Evolutionary conservation across 495 filamentous ascomycete species (phyloP), one percentile per base, ranked within the genome.

Genomic region (Neurospora africana): DNA sequence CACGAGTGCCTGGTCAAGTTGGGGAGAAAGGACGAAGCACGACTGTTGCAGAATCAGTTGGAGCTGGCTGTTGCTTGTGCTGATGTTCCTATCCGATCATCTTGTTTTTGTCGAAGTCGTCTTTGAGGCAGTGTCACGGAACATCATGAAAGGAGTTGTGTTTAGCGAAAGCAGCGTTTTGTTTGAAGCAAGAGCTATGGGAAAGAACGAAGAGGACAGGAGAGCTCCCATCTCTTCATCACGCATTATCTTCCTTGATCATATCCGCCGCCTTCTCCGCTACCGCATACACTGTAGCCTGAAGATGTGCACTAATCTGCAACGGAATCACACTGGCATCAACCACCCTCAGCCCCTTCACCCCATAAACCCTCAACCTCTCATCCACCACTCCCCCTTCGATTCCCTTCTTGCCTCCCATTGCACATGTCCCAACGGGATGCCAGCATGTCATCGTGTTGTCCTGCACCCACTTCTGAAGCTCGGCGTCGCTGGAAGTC

Each of bases 1-100:
- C 84, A 90, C 71, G 90, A 92, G 80, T 91, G 90, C 76, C 71
- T 91, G 47, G 73, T 80, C 13, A 86, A 78, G 69, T 72, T 90
- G 47, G 86, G 85, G 0, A 75, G 85, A 2, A 72, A 69, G 5
- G 79, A 76, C 0, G 89, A 90, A 73, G 88, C 88, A 0, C 76
- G 77, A 19, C 79, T 84, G 30, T 71, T 90, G 8, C 77, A 83
- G 69, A 81, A 81, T 7, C 83, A 86, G 73, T 74, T 91, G 38
- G 81, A 81, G 68, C 37, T 84, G 27, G 87, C 86, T 3, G 23
- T 87, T 23, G 85, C 84, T 0, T 81, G 81, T 9, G 87, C 90
- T 0, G 90, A 92, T 82, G 82, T 91, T 19, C 83, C 83, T 0
- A 84, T 92, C 33, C 80, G 78, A 67, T 79, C 86, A 13, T 90